These are phyloP conservation scores for Oryza officinalis DNA, from an alignment of 176 grass and related monocot species.

Conservation along the genomic window DNA sequence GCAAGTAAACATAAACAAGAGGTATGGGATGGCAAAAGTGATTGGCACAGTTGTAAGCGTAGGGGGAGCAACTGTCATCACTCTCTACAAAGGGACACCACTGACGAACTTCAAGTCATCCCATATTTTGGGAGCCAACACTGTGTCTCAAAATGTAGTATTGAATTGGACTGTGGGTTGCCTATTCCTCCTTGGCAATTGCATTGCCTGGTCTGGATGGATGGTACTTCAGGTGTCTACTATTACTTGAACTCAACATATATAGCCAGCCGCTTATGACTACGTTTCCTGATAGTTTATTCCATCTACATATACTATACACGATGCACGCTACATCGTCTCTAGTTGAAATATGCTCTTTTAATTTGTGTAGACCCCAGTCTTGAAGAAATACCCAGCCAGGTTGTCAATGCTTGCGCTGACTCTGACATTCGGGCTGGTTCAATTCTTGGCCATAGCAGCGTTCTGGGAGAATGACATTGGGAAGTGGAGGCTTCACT, in stretches of 20 bases:
- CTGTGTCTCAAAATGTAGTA: conserved; percentile 42
- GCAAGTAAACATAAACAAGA: conserved; percentile 52
- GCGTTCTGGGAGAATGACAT: conserved; percentile 49
- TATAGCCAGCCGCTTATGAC: not conserved
- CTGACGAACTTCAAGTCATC: conserved; percentile 42
- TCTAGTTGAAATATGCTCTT: conserved; percentile 15
- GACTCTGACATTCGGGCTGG: conserved; percentile 51
- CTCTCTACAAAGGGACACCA: conserved; percentile 68
- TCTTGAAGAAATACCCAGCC: conserved; percentile 66
- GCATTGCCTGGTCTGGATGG: conserved; percentile 73
- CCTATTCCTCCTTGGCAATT: conserved; percentile 65
- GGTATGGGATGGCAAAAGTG: conserved; percentile 67
- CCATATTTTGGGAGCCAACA: conserved; percentile 24
- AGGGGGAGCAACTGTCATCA: conserved; percentile 68
- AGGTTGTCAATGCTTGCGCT: conserved; percentile 59
- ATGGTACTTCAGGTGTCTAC: conserved; percentile 70
- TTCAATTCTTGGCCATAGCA: conserved; percentile 62
- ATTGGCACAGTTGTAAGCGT: conserved; percentile 62
- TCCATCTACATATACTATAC: not conserved
- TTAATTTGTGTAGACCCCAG: conserved; percentile 45
- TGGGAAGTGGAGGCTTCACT: conserved; percentile 63
- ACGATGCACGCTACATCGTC: not conserved
- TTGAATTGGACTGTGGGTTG: conserved; percentile 76
- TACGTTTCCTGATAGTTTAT: not conserved
- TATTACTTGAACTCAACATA: conserved; percentile 9